Evolutionary conservation across 805 yeast species (phyloP).

Genomic region (Schizosaccharomyces japonicus): DNA sequence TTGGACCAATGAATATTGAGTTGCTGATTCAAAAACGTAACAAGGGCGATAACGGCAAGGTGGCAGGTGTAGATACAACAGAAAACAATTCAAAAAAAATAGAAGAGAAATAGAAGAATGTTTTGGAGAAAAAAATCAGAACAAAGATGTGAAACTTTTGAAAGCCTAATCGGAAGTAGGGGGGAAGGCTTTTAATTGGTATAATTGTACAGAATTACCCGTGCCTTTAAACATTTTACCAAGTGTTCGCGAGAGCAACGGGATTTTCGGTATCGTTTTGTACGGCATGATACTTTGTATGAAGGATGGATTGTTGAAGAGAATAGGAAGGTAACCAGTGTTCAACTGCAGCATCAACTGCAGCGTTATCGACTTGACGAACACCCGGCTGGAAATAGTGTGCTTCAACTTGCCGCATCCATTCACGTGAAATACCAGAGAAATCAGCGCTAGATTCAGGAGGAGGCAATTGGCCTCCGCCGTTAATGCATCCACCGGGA

Average conservation of each 20-base stretch:
- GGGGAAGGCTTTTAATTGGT: too few relatives aligned
- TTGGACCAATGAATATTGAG: too few relatives aligned
- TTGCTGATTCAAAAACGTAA: too few relatives aligned
- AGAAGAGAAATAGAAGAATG: too few relatives aligned
- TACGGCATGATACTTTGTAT: background rate
- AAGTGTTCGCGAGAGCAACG: background rate
- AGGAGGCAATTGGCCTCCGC: slow-evolving; percentile 59
- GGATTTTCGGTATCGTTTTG: background rate
- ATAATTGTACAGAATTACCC: too few relatives aligned
- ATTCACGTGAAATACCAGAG: background rate
- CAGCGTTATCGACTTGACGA: background rate
- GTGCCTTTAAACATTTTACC: background rate
- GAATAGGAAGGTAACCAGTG: background rate
- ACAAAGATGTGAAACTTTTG: too few relatives aligned
- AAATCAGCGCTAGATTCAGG: background rate
- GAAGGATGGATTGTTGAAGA: background rate
- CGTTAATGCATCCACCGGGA: slow-evolving; percentile 92
- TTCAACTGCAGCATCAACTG: background rate
- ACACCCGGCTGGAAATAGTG: background rate
- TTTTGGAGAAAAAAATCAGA: too few relatives aligned
- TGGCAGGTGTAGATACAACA: too few relatives aligned
- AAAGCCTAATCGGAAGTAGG: too few relatives aligned
- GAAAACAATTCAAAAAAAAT: too few relatives aligned
- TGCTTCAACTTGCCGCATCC: slow-evolving; percentile 1
- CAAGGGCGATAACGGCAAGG: too few relatives aligned